These are phyloP conservation scores for Moniliophthora roreri DNA, from an alignment of 1,284 basidiomycete species.

Conservation along the genomic window DNA sequence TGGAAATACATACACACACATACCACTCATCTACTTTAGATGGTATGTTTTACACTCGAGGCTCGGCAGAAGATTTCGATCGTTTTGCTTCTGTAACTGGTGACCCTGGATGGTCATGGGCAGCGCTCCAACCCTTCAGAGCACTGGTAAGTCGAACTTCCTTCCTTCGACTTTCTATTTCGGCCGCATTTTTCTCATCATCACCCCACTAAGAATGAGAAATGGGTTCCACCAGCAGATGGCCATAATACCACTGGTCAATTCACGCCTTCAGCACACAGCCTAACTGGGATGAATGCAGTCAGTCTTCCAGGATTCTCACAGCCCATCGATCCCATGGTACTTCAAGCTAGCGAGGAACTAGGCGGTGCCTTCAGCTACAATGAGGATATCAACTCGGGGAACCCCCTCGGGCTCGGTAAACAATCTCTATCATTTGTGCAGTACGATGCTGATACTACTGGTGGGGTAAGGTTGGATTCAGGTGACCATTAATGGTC, in stretches of 20 bases:
- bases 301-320: constrained; percentile 21
- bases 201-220: constrained; percentile 22
- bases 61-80: constrained; percentile 38
- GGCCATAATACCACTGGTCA: constrained; percentile 19
- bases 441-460: neutral
- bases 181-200: neutral
- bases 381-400: constrained; percentile 24
- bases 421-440: neutral
- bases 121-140: constrained; percentile 26
- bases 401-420: constrained; percentile 23
- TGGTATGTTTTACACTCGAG: constrained; percentile 37
- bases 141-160: constrained; percentile 26
- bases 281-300: constrained; percentile 18
- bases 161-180: neutral
- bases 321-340: constrained; percentile 15
- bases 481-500: constrained; percentile 19
- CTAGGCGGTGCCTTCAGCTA: constrained; percentile 19
- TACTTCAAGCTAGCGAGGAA: constrained; percentile 16
- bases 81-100: constrained; percentile 34
- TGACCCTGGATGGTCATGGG: constrained; percentile 41
- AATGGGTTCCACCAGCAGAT: constrained; percentile 23
- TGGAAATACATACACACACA: neutral
- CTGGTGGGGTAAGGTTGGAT: constrained; percentile 17
- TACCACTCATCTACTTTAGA: constrained; percentile 23
- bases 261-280: constrained; percentile 18